Evolutionary conservation across 31 red algal species (phyloP).

Genomic region (Odonthalia washingtoniensis): DNA sequence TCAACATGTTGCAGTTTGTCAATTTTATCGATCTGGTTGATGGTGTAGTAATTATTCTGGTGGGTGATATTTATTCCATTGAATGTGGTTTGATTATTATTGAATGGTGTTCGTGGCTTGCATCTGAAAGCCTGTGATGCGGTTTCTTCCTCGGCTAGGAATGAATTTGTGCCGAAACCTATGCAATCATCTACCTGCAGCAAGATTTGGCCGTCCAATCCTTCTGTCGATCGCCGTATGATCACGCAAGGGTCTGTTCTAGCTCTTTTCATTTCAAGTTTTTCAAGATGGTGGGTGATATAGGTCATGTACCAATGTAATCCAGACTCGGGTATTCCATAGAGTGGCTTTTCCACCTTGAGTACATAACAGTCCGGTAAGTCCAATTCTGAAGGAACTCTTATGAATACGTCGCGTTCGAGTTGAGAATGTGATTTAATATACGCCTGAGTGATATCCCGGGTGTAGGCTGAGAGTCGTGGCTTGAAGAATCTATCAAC

Average conservation of each 20-base stretch:
- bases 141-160: slow-evolving; percentile 1
- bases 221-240: not conserved
- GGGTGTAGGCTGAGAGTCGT: not conserved
- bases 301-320: slow-evolving; percentile 40
- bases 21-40: slow-evolving; percentile 28
- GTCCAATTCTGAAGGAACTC: slow-evolving; percentile 22
- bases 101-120: slow-evolving; percentile 21
- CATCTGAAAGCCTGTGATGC: slow-evolving; percentile 2
- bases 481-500: not conserved
- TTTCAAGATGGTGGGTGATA: slow-evolving; percentile 17
- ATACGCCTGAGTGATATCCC: slow-evolving; percentile 46
- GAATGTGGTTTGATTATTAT: not conserved
- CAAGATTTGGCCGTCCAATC: not conserved
- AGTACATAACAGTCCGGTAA: slow-evolving; percentile 17
- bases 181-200: slow-evolving; percentile 43
- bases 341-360: slow-evolving; percentile 26
- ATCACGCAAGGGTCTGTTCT: slow-evolving; percentile 25
- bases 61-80: slow-evolving; percentile 15
- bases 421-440: slow-evolving; percentile 14
- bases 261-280: not conserved
- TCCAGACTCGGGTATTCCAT: slow-evolving; percentile 43
- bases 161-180: not conserved
- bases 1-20: not conserved
- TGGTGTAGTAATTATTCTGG: not conserved
- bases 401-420: slow-evolving; percentile 19